A percentile compares a stretch with the other conserved stretches of the same genome.
These are phyloP conservation scores for Rhodotorula diobovata DNA, from an alignment of 768 basidiomycete genomes.

Conservation along the genomic window DNA sequence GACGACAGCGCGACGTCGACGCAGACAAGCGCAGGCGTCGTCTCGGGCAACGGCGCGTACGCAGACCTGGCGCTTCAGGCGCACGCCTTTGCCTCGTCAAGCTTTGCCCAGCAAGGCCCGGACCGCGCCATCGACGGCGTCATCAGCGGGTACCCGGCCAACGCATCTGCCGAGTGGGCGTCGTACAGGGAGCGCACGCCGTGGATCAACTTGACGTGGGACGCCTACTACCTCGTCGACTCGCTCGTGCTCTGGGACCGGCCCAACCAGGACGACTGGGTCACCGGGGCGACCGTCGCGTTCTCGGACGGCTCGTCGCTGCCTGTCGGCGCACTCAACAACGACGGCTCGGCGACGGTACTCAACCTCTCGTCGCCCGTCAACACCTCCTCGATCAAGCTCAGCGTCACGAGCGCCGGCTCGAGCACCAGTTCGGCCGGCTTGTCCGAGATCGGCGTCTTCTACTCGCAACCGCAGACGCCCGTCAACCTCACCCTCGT, in stretches of 20 bases:
- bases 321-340: conserved; percentile 24
- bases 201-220: conserved; percentile 17
- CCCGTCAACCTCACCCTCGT: conserved; percentile 4
- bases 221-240: conserved; percentile 26
- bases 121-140: conserved; percentile 28
- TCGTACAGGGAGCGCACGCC: conserved; percentile 13
- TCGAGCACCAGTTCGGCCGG: conserved; percentile 4
- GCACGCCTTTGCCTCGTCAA: conserved; percentile 19
- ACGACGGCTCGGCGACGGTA: conserved; percentile 24
- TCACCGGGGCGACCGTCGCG: conserved; percentile 15
- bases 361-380: conserved; percentile 20
- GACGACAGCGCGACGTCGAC: conserved; percentile 11
- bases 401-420: conserved; percentile 10
- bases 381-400: conserved; percentile 29
- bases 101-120: conserved; percentile 13
- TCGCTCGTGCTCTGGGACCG: conserved; percentile 23
- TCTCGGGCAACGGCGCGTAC: background rate
- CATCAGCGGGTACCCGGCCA: conserved; percentile 21
- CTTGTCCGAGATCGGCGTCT: conserved; percentile 32
- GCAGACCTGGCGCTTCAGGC: conserved; percentile 29
- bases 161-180: conserved; percentile 23
- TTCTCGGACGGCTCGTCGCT: conserved; percentile 21
- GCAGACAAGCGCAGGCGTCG: background rate
- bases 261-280: conserved; percentile 33
- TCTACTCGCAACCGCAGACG: conserved; percentile 28